Evolutionary conservation across 1,139 yeast species (phyloP), one percentile per base, ranked within the genome.

Genomic region (Citeromyces hawaiiensis): DNA sequence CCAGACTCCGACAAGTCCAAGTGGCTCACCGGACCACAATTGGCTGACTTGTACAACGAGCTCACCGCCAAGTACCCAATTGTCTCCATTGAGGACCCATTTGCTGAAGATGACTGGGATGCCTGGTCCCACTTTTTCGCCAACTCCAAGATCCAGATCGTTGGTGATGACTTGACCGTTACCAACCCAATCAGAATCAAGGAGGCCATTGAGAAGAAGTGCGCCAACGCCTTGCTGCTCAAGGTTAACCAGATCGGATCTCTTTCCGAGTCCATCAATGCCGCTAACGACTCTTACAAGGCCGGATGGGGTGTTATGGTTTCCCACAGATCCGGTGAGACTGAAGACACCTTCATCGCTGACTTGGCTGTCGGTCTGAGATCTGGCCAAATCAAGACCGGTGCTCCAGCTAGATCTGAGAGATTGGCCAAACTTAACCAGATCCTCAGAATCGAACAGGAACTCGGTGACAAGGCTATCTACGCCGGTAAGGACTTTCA

Each of bases 331-430:
- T 83, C 94, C 52, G 95, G 95, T 70, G 95, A 85, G 75, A 83
- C 94, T 52, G 95, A 85, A 71, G 95, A 85, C 68, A 78, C 87
- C 54, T 76, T 80, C 73, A 85, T 85, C 66, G 94, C 95, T 60
- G 94, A 85, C 68, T 75, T 85, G 64, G 69, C 83, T 55, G 94
- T 85, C 55, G 95, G 94, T 71, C 74, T 85, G 64, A 80, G 94
- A 74, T 61, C 93, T 54, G 94, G 94, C 64, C 94, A 85, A 75
- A 81, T 85, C 69, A 85, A 85, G 86, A 81, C 94, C 54, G 95
- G 95, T 77, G 94, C 95, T 60, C 94, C 94, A 61, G 91, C 94
- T 55, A 83, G 95, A 72, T 82, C 94, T 52, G 95, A 85, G 73
- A 83, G 95, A 76, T 79, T 85, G 66, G 94, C 94, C 63, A 85